Evolutionary conservation across 2,329 filamentous ascomycete species (phyloP).

Genomic region (Plectosphaerella cucumerina): DNA sequence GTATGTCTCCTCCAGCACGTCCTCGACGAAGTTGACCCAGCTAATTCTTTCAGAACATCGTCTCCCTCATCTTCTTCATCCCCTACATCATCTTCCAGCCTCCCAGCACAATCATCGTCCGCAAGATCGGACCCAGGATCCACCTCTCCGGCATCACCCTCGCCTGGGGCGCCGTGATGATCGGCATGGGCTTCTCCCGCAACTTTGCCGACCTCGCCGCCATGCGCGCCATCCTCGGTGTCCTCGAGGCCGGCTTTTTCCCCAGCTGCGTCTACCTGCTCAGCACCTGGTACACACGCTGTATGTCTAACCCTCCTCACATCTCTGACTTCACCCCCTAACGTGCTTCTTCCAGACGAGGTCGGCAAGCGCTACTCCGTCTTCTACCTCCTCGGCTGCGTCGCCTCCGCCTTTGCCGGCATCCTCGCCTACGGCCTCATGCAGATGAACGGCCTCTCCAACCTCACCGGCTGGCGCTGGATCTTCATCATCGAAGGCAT

Average conservation of each 20-base stretch:
- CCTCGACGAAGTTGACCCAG: not conserved
- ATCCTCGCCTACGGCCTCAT: slow-evolving; percentile 68
- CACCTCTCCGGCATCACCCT: slow-evolving; percentile 52
- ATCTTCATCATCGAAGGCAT: slow-evolving; percentile 56
- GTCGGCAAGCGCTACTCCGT: slow-evolving; percentile 64
- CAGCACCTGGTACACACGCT: slow-evolving; percentile 69
- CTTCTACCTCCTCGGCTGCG: slow-evolving; percentile 66
- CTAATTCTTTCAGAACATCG: slow-evolving; percentile 46
- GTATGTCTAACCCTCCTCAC: slow-evolving; percentile 30
- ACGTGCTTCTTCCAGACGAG: slow-evolving; percentile 43
- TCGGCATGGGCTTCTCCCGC: slow-evolving; percentile 60
- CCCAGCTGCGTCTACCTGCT: slow-evolving; percentile 67
- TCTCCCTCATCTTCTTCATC: slow-evolving; percentile 71
- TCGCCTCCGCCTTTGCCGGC: slow-evolving; percentile 62
- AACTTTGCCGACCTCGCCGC: slow-evolving; percentile 48
- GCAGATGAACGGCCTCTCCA: slow-evolving; percentile 55
- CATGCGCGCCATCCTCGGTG: slow-evolving; percentile 54
- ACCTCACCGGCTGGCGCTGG: slow-evolving; percentile 61
- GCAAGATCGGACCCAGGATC: slow-evolving; percentile 59
- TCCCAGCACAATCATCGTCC: slow-evolving; percentile 64
- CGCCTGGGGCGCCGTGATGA: slow-evolving; percentile 58
- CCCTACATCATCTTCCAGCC: slow-evolving; percentile 70
- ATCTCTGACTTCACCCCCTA: too few relatives aligned
- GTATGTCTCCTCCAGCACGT: slow-evolving; percentile 21
- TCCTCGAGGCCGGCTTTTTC: slow-evolving; percentile 69